Evolutionary conservation across 352 stramenopile species (phyloP), one percentile per base, ranked within the genome.

Genomic region (Hyaloperonospora arabidopsidis): DNA sequence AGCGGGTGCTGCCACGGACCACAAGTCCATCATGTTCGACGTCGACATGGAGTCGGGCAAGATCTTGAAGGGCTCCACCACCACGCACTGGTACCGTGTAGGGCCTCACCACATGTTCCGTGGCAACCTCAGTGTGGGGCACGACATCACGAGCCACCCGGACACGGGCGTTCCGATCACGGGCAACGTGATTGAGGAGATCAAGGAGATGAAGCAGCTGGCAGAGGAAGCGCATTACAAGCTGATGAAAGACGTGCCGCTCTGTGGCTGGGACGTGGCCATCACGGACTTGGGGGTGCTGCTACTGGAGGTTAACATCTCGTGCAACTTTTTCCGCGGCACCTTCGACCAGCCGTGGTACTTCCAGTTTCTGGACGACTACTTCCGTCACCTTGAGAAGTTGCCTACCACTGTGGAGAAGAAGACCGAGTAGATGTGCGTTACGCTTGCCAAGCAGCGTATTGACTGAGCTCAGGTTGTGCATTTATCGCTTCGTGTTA

Each of bases 21-120:
- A 99, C 79, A 90, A 95, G 76, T 97, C 92, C 34, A 97, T 99
- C 61, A 89, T 98, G 65, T 99, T 98, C 59, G 94, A 99, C 70
- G 90, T 98, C 6, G 93, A 99, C 72, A 85, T 96, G 63, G 80
- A 90, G 32, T 96, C 87, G 10, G 95, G 95, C 35, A 79, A 85
- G 49, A 97, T 98, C 60, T 49, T 87, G 18, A 90, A 92, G 67
- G 96, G 96, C 41, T 97, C 94, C 18, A 98, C 93, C 28, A 98
- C 97, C 69, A 94, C 81, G 22, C 94, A 99, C 74, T 99, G 96
- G 96, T 95, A 97, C 75, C 67, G 86, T 49, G 75, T 97, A 22
- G 90, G 90, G 11, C 70, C 75, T 23, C 68, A 82, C 52, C 83
- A 95, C 68, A 59, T 87, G 19, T 70, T 81, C 48, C 72, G 65